Evolutionary conservation across 164 flowering plant species (phyloP), one percentile per base, ranked within the genome.

Genomic region (Chimonanthus salicifolius): DNA sequence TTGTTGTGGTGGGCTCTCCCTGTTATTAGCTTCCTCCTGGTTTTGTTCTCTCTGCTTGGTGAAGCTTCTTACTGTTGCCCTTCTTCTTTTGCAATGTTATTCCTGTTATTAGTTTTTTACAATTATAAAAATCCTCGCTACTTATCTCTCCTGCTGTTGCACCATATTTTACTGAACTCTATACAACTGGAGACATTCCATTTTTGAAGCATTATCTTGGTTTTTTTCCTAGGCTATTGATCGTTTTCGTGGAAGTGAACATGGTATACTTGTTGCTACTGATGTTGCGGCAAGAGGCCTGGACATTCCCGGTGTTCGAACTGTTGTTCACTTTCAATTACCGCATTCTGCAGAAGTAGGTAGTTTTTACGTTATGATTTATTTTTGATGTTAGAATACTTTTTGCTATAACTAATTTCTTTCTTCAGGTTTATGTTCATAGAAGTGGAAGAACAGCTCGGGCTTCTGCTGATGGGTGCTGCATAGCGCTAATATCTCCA

Each of bases 381-480:
- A 20, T 33, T 50, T n/a, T 21, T 70, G 62, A 51, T 70, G 47
- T 54, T 54, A 33, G 4, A 54, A 44, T 50, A 2, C 15, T 7
- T 49, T 69, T 67, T 73, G 43, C 62, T 7, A 15, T 49, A n/a
- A 33, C 18, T 70, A 46, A 7, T 51, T 51, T 72, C 50, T 6
- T 77, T 76, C 7, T 74, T 58, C 75, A 95, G 99, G 91, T 92
- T 70, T 95, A 95, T 82, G 89, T 95, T 63, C 99, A 95, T 75
- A 88, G 99, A 90, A 87, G 99, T 85, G 99, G 99, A 78, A 85
- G 99, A 87, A 95, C 99, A 72, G 98, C 98, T 67, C 88, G 99
- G 71, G 98, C 98, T 65, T 86, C 84, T 78, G 77, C 89, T 77
- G 99, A 92, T 84, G 99, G 99, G 5, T 95, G 99, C 88, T 86